phyloP scores from a whole-genome alignment of 148 eudicot species.

The Pouteria glomerata region DNA sequence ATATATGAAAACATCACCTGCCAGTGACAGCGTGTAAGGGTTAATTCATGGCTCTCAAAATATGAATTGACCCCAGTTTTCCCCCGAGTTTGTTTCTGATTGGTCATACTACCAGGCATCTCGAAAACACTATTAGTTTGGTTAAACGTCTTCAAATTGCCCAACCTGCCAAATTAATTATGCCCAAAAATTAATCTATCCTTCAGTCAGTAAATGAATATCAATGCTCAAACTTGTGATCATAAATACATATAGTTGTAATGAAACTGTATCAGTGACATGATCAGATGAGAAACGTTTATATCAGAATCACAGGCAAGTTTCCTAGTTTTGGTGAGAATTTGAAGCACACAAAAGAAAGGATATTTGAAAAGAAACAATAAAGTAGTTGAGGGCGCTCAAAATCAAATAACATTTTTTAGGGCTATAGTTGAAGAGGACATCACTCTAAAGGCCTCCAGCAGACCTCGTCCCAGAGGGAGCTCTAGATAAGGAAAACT shows the following conservation, averaged over 20 bases:
- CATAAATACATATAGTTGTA: not conserved
- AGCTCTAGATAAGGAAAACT: not conserved
- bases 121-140: slow-evolving; percentile 31
- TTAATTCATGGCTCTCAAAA: slow-evolving; percentile 75
- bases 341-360: not conserved
- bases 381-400: not conserved
- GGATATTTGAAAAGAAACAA: not conserved
- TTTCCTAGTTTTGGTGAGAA: not conserved
- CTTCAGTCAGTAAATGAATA: not conserved
- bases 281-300: not conserved
- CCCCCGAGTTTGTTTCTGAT: slow-evolving; percentile 36
- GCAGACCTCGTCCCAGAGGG: not conserved
- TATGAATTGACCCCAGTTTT: slow-evolving; percentile 72
- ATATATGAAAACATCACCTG: slow-evolving; percentile 47
- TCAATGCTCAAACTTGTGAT: not conserved
- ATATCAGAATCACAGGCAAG: not conserved
- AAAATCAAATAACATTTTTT: not conserved
- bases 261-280: not conserved
- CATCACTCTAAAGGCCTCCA: not conserved
- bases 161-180: slow-evolving; percentile 43
- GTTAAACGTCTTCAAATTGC: slow-evolving; percentile 32
- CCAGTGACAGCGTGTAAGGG: slow-evolving; percentile 70
- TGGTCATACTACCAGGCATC: slow-evolving; percentile 24
- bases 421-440: not conserved
- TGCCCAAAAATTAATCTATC: not conserved